These are phyloP conservation scores for Pseudogymnoascus sp. DNA, from an alignment of 2,329 filamentous ascomycete species.

Conservation along the genomic window DNA sequence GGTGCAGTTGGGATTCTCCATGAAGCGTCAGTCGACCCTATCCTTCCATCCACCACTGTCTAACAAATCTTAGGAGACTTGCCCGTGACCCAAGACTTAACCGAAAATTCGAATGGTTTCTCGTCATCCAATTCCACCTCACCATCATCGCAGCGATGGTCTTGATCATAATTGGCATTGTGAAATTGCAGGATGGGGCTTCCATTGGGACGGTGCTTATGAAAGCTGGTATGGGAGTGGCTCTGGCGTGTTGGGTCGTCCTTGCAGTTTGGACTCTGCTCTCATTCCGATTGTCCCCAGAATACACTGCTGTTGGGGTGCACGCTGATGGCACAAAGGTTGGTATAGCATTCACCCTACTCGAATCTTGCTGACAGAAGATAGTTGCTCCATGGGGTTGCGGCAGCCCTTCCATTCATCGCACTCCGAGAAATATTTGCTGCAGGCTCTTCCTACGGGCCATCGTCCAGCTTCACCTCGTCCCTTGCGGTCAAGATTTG, in stretches of 20 bases:
- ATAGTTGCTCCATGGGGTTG: neutral
- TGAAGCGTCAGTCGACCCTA: constrained; percentile 17
- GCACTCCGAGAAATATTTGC: constrained; percentile 2
- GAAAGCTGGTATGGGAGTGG: neutral
- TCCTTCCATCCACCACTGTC: neutral
- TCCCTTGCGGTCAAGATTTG: neutral
- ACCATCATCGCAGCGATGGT: neutral
- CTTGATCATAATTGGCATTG: neutral
- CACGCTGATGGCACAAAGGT: neutral
- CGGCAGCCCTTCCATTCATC: neutral
- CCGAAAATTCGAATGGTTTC: neutral
- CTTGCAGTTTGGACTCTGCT: neutral
- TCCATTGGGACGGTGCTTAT: neutral
- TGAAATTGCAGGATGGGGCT: neutral
- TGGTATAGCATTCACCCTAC: neutral
- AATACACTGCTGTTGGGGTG: neutral
- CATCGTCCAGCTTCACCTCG: neutral
- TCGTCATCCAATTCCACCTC: neutral
- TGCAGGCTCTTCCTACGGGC: neutral
- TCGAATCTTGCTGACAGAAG: neutral
- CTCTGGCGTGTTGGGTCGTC: neutral
- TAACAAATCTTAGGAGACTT: neutral
- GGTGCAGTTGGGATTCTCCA: constrained; percentile 16
- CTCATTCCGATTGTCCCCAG: neutral
- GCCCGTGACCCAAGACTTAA: neutral